Percentiles rank a stretch among this genome's conserved stretches.
Evolutionary conservation across 179 eudicot species (phyloP).

Genomic region (Nepenthes alata): DNA sequence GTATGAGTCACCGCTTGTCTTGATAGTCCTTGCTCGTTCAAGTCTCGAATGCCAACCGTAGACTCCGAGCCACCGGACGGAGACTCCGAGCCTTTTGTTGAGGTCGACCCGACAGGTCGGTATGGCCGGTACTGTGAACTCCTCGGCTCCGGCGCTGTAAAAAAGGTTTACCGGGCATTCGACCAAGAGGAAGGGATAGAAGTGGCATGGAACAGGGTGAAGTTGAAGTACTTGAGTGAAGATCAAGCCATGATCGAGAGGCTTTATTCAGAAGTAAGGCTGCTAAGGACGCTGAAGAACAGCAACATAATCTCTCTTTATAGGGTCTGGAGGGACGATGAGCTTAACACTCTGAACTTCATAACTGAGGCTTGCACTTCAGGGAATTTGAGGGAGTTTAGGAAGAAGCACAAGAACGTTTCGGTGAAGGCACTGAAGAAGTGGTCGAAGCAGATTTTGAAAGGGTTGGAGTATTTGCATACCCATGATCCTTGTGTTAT

Average conservation of each 20-base stretch:
- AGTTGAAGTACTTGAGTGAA: constrained; percentile 4
- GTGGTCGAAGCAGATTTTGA: constrained; percentile 26
- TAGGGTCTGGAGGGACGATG: constrained; percentile 3
- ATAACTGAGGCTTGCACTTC: constrained; percentile 11
- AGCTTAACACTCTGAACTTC: constrained; percentile 5
- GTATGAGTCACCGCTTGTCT: no score
- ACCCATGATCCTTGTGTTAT: constrained; percentile 26
- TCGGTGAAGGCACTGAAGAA: constrained; percentile 21
- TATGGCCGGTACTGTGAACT: constrained; percentile 6
- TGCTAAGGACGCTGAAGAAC: constrained; percentile 3
- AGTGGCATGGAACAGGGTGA: constrained; percentile 12
- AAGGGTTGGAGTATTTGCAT: constrained; percentile 25
- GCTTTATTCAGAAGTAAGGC: constrained; percentile 5
- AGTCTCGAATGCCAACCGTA: background rate
- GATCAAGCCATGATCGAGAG: constrained; percentile 4
- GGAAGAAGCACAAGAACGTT: constrained; percentile 19
- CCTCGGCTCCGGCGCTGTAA: constrained; percentile 7
- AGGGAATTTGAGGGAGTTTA: constrained; percentile 12
- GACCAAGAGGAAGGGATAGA: constrained; percentile 13
- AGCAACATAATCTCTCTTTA: constrained; percentile 3
- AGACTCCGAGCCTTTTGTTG: background rate
- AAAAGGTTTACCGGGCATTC: constrained; percentile 8
- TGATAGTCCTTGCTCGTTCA: no score
- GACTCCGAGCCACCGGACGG: background rate
- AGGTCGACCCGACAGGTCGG: constrained; percentile 1